Base-by-base conservation (phyloP, 1,284 basidiomycete genomes). In the Laetiporus sulphureus region DNA sequence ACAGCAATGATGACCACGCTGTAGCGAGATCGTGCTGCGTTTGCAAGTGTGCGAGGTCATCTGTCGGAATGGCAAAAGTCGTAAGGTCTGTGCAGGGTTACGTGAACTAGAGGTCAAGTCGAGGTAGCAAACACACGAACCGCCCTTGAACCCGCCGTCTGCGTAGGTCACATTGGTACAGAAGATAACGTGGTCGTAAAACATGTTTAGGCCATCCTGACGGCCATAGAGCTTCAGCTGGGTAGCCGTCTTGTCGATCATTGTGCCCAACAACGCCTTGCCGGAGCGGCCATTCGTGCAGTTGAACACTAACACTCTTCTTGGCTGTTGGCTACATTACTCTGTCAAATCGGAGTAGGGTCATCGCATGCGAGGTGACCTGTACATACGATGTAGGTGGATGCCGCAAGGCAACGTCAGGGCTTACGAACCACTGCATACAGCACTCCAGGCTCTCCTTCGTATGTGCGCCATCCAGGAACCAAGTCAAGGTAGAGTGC, bases 91-190 rank as follows among this genome's bases (percentile, higher is more conserved):
- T 12, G 5, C 8, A 18, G 10, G 22, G 34, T 32, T 41, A 15
- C 32, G 16, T 46, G 11, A 46, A 50, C 36, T 50, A 30, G 21
- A 43, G 33, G 42, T 39, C 37, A 22, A 19, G 24, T 16, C 22
- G 21, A 11, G 24, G 12, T 22, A 4, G 34, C 32, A 38, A 29
- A 40, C 36, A 25, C 7, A 57, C 81, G 56, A 52, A 91, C 92
- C 92, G 43, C 90, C 86, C 65, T 95, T 96, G 62, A 83, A 97
- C 29, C 74, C 72, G 1, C 96, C 95, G 52, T 88, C 80, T 1
- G 79, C 74, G 57, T 94, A 99, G 0, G 96, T 99, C 32, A 94
- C 85, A 61, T 99, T 99, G 20, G 93, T 86, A 63, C 93, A 98
- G 64, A 99, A 99, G 42, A 97, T 77, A 47, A 92, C 89, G 36